Evolutionary conservation across 306 rosid species (phyloP).

Genomic region (Sophora flavescens): DNA sequence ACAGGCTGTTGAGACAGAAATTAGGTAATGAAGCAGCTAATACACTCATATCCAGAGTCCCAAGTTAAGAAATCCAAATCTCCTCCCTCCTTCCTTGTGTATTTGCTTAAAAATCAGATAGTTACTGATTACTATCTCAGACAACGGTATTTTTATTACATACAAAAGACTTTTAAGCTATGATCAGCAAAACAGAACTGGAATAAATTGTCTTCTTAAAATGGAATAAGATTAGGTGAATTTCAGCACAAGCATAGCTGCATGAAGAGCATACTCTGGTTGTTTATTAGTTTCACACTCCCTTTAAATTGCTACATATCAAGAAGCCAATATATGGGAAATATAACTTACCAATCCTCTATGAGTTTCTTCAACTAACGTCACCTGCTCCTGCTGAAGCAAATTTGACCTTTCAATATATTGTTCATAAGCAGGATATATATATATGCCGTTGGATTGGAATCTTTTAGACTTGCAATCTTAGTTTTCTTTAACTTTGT

Average conservation of each 20-base stretch:
- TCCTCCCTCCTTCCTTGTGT: slow-evolving; percentile 61
- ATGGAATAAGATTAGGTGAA: too few species aligned
- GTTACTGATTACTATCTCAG: neutral
- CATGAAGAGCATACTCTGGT: neutral
- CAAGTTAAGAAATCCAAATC: slow-evolving; percentile 41
- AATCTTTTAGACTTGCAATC: neutral
- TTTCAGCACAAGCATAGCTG: too few species aligned
- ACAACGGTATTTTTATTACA: neutral
- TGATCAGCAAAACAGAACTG: too few species aligned
- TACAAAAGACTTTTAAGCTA: neutral
- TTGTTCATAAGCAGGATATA: slow-evolving; percentile 28
- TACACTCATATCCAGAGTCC: too few species aligned
- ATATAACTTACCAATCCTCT: slow-evolving; percentile 7
- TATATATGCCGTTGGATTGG: neutral
- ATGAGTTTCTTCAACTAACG: slow-evolving; percentile 19
- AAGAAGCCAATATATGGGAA: neutral
- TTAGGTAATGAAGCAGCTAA: slow-evolving; percentile 48
- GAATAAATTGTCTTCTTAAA: too few species aligned
- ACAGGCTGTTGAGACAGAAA: slow-evolving; percentile 45
- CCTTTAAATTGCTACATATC: neutral
- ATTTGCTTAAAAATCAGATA: slow-evolving; percentile 41
- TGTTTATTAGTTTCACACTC: neutral
- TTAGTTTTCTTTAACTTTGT: neutral
- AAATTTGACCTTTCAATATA: slow-evolving; percentile 46
- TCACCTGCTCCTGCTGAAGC: slow-evolving; percentile 54